phyloP scores from a whole-genome alignment of 345 rosid genomes.

The Cochlearia excelsa region DNA sequence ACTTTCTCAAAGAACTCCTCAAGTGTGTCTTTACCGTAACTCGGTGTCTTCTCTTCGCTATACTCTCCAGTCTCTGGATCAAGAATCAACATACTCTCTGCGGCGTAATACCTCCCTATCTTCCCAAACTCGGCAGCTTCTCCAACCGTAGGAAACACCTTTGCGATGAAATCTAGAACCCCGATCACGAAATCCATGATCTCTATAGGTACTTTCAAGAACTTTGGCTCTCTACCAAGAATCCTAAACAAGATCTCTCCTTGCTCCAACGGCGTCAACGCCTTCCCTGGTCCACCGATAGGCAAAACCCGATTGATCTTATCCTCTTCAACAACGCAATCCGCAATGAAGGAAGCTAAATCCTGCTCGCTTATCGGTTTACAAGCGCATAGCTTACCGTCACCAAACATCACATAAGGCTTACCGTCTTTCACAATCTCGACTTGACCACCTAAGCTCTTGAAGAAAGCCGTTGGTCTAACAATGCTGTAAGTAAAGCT shows the following conservation, averaged over 20 bases:
- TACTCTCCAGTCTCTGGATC: conserved; percentile 86
- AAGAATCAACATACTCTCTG: conserved; percentile 86
- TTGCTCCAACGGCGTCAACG: conserved; percentile 85
- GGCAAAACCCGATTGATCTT: conserved; percentile 76
- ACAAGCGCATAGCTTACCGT: conserved; percentile 89
- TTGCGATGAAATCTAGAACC: conserved; percentile 60
- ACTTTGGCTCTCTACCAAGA: conserved; percentile 72
- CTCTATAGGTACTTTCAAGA: conserved; percentile 85
- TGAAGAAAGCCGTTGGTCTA: conserved; percentile 92
- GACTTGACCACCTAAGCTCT: conserved; percentile 95
- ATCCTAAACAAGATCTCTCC: conserved; percentile 78
- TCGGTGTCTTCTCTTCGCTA: conserved; percentile 80
- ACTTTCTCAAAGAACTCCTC: conserved; percentile 81
- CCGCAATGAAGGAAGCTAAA: conserved; percentile 74
- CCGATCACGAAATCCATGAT: conserved; percentile 87
- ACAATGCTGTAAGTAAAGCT: conserved; percentile 76
- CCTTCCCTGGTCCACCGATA: conserved; percentile 93
- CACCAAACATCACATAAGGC: conserved; percentile 97
- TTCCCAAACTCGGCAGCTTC: conserved; percentile 97
- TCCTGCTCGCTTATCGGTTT: conserved; percentile 89
- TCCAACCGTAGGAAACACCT: conserved; percentile 70
- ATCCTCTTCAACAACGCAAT: conserved; percentile 72
- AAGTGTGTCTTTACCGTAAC: conserved; percentile 82
- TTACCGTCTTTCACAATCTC: conserved; percentile 91
- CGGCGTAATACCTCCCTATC: conserved; percentile 92